Evolutionary conservation across 2,329 filamentous ascomycete genomes (phyloP).

Genomic region (Aspergillus ruber): DNA sequence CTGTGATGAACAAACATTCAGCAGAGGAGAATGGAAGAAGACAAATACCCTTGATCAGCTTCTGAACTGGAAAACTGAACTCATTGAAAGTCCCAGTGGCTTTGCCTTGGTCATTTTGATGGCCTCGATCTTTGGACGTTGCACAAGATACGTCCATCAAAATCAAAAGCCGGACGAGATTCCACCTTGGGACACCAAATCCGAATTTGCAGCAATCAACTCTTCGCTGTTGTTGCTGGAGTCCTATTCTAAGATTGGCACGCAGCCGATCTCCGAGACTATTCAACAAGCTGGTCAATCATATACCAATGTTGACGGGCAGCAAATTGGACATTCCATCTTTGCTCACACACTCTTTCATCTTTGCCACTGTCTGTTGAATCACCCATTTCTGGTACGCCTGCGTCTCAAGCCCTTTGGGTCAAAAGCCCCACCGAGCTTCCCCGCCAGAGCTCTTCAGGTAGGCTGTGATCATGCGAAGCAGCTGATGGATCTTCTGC

Average conservation of each 20-base stretch:
- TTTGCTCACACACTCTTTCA: constrained; percentile 30
- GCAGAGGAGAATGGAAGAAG: constrained; percentile 11
- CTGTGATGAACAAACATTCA: constrained; percentile 16
- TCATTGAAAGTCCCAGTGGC: constrained; percentile 12
- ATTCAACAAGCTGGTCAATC: too few relatives aligned
- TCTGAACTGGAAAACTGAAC: constrained; percentile 15
- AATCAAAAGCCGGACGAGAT: constrained; percentile 14
- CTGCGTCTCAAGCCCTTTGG: constrained; percentile 18
- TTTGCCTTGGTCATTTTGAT: constrained; percentile 27
- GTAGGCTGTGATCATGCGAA: constrained; percentile 23
- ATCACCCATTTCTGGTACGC: constrained; percentile 30
- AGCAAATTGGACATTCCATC: constrained; percentile 20
- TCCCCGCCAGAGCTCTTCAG: constrained; percentile 20
- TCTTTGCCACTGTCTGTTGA: constrained; percentile 29
- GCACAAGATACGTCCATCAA: constrained; percentile 24
- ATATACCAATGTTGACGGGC: constrained; percentile 15
- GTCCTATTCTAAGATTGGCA: constrained; percentile 21
- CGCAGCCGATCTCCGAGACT: constrained; percentile 12
- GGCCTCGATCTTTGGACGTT: constrained; percentile 27
- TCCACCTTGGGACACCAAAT: constrained; percentile 32
- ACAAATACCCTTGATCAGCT: constrained; percentile 17
- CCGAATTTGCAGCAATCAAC: constrained; percentile 27
- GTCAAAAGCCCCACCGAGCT: constrained; percentile 24
- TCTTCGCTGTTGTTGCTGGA: constrained; percentile 27
- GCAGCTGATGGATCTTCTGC: constrained; percentile 20